Evolutionary conservation across 306 rosid species (phyloP).

Genomic region (Argentina anserina): DNA sequence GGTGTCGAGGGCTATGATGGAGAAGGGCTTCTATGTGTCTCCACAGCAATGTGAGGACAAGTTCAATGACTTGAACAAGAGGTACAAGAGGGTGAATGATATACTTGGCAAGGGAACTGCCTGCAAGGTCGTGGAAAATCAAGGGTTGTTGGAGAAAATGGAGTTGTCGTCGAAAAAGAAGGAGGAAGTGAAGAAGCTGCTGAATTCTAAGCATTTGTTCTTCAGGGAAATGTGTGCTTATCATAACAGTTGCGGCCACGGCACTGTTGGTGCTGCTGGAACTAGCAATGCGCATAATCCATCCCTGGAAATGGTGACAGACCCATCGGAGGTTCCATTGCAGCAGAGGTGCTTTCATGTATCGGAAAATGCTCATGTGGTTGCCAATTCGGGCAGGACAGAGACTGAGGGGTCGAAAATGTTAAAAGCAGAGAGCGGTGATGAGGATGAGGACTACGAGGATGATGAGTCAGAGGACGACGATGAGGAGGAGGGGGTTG

Average conservation of each 20-base stretch:
- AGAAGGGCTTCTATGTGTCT: slow-evolving; percentile 79
- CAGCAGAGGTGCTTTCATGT: slow-evolving; percentile 52
- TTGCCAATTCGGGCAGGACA: slow-evolving; percentile 31
- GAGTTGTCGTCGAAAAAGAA: slow-evolving; percentile 69
- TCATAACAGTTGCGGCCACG: slow-evolving; percentile 78
- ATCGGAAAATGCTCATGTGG: slow-evolving; percentile 30
- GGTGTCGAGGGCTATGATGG: slow-evolving; percentile 93
- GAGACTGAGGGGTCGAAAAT: slow-evolving; percentile 39
- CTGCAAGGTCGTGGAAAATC: slow-evolving; percentile 84
- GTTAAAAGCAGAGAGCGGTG: slow-evolving; percentile 36
- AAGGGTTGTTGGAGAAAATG: slow-evolving; percentile 67
- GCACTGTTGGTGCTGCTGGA: slow-evolving; percentile 19
- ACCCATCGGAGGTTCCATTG: slow-evolving; percentile 29
- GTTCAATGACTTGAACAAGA: slow-evolving; percentile 86
- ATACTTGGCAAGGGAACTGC: slow-evolving; percentile 93
- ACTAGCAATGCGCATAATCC: slow-evolving; percentile 33
- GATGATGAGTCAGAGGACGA: slow-evolving; percentile 48
- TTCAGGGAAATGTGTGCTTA: slow-evolving; percentile 99
- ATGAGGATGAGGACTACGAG: slow-evolving; percentile 39
- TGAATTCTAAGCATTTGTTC: slow-evolving; percentile 84
- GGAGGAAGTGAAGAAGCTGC: slow-evolving; percentile 71
- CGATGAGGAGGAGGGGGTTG: slow-evolving; percentile 45
- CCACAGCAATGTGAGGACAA: slow-evolving; percentile 98
- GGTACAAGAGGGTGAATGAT: slow-evolving; percentile 93
- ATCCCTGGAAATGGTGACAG: slow-evolving; percentile 40